A percentile compares a stretch with the other conserved stretches of the same genome.
Evolutionary conservation across 306 rosid species (phyloP).

Genomic region (Purshia tridentata): DNA sequence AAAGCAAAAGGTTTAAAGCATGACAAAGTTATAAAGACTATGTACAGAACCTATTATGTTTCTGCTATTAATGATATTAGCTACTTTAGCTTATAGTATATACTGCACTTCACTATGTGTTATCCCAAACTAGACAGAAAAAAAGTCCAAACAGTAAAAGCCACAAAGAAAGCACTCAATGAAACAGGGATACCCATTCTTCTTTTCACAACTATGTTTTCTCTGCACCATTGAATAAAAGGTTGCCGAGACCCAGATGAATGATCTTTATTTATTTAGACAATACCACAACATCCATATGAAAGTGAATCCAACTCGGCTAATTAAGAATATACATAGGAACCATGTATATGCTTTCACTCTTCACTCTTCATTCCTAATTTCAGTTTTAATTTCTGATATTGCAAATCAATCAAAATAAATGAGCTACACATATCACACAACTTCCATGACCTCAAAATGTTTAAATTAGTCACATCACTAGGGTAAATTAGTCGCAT

Average conservation of each 20-base stretch:
- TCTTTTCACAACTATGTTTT: background rate
- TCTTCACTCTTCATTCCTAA: background rate
- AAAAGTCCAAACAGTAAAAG: background rate
- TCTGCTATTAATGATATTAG: no score
- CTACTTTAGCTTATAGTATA: background rate
- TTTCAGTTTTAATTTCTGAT: background rate
- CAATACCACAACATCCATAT: background rate
- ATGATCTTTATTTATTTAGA: background rate
- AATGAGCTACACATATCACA: background rate
- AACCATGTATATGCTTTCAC: constrained; percentile 4
- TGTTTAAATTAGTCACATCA: constrained; percentile 3
- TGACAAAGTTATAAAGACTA: no score
- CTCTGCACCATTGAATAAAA: background rate
- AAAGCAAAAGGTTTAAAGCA: background rate
- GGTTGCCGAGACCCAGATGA: background rate
- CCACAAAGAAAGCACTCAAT: background rate
- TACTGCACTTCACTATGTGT: background rate
- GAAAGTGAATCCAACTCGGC: background rate
- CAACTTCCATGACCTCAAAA: background rate
- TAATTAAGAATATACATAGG: background rate
- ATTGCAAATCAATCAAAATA: background rate
- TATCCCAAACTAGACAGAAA: background rate
- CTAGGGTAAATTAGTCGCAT: background rate
- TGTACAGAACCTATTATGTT: no score
- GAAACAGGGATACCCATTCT: background rate